A percentile compares a stretch with the other conserved stretches of the same genome.
These are phyloP conservation scores for Sinapis alba DNA, from an alignment of 441 rosid genomes.

Conservation along the genomic window DNA sequence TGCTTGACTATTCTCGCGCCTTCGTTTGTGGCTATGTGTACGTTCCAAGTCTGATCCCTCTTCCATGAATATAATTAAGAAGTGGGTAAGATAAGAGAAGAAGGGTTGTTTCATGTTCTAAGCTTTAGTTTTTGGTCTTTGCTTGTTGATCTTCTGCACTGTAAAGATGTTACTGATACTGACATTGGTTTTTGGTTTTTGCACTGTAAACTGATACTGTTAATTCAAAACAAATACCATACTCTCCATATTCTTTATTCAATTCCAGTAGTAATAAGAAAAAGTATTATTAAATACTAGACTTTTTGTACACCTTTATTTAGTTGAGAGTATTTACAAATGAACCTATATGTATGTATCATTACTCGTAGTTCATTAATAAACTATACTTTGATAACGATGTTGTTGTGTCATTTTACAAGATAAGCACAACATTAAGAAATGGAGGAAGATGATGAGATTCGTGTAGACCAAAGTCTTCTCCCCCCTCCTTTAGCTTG, in stretches of 20 bases:
- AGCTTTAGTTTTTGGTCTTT: not conserved
- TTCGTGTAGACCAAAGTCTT: slow-evolving; percentile 43
- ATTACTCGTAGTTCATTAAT: not conserved
- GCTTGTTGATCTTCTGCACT: not conserved
- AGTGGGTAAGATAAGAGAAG: not conserved
- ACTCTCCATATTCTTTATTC: too few species aligned
- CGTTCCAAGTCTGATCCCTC: slow-evolving; percentile 4
- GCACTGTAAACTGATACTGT: not conserved
- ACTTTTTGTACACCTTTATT: not conserved
- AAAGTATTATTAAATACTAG: too few species aligned
- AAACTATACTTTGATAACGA: not conserved
- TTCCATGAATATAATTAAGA: slow-evolving; percentile 7
- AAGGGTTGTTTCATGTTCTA: not conserved
- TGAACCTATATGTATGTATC: not conserved
- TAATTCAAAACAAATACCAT: too few species aligned
- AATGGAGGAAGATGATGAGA: slow-evolving; percentile 27
- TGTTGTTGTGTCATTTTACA: not conserved
- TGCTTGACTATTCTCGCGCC: not conserved
- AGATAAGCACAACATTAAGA: not conserved
- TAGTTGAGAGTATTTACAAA: too few species aligned
- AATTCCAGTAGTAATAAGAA: too few species aligned
- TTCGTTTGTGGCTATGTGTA: not conserved
- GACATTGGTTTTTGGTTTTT: not conserved
- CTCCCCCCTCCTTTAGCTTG: slow-evolving; percentile 38
- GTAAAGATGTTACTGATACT: not conserved